phyloP scores from a whole-genome alignment of 352 stramenopile genomes.

The Blastocystis sp. region DNA sequence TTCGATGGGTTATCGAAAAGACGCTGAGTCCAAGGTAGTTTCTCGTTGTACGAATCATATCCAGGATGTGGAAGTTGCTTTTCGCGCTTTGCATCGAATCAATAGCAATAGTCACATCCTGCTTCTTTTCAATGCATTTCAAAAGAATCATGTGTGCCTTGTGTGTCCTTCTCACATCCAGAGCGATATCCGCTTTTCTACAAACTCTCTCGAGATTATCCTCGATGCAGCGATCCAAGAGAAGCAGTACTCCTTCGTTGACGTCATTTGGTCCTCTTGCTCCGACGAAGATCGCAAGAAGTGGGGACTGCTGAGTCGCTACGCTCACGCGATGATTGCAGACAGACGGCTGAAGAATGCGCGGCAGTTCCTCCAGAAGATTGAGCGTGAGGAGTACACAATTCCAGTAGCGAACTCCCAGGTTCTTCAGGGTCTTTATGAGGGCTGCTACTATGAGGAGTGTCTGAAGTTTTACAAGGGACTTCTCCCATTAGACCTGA shows the following conservation, averaged over 20 bases:
- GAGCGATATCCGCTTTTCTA: background rate
- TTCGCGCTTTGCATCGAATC: conserved; percentile 22
- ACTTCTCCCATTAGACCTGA: background rate
- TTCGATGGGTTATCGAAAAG: background rate
- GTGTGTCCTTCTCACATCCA: background rate
- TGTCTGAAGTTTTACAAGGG: conserved; percentile 59
- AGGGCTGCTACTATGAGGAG: conserved; percentile 48
- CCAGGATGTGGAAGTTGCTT: background rate
- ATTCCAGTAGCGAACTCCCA: conserved; percentile 53
- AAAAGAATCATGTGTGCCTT: background rate
- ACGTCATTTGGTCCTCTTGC: background rate
- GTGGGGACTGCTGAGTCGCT: conserved; percentile 17
- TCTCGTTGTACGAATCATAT: background rate
- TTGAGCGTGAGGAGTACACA: conserved; percentile 34
- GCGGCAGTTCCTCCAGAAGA: conserved; percentile 20
- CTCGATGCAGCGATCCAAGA: conserved; percentile 1
- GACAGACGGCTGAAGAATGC: background rate
- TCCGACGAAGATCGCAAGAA: background rate
- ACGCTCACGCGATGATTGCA: conserved; percentile 17
- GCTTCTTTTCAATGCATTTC: background rate
- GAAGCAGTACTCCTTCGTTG: background rate
- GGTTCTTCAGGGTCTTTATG: conserved; percentile 36
- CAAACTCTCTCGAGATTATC: background rate
- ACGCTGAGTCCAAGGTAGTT: background rate
- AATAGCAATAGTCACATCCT: background rate